phyloP scores from a whole-genome alignment of 192 early-diverging fungal genomes.

The Spizellomyces sp. region DNA sequence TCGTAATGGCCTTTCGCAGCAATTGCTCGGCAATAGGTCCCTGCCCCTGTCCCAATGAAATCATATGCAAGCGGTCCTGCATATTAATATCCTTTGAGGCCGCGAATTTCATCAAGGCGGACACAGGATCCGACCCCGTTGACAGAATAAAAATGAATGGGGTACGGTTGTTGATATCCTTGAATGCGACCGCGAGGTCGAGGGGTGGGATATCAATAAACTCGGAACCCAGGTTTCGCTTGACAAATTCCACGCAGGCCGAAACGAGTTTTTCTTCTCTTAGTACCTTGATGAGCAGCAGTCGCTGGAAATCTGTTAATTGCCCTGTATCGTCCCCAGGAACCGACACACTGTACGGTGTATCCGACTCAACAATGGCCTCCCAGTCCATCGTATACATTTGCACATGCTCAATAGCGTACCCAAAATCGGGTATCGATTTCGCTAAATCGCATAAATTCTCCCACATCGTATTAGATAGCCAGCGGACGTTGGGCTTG shows the following conservation, averaged over 20 bases:
- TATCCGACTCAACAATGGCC: slow-evolving; percentile 47
- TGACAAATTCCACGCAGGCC: slow-evolving; percentile 55
- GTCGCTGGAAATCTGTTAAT: slow-evolving; percentile 52
- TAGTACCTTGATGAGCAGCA: slow-evolving; percentile 59
- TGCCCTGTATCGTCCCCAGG: slow-evolving; percentile 40
- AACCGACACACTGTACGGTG: slow-evolving; percentile 36
- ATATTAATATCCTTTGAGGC: slow-evolving; percentile 56
- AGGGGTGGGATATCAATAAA: slow-evolving; percentile 62
- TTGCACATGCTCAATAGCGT: slow-evolving; percentile 49
- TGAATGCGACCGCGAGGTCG: slow-evolving; percentile 57
- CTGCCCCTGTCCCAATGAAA: slow-evolving; percentile 65
- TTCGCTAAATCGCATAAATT: slow-evolving; percentile 53
- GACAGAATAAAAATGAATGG: slow-evolving; percentile 69
- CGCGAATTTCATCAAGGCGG: slow-evolving; percentile 57
- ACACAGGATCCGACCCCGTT: slow-evolving; percentile 63
- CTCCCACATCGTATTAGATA: slow-evolving; percentile 55
- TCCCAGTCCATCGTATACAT: slow-evolving; percentile 55
- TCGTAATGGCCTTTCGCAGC: slow-evolving; percentile 41
- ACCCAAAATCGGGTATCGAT: slow-evolving; percentile 42
- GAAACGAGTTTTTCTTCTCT: slow-evolving; percentile 61
- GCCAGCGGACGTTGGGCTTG: slow-evolving; percentile 45
- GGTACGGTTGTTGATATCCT: slow-evolving; percentile 50
- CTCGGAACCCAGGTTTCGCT: slow-evolving; percentile 54
- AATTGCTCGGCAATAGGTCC: slow-evolving; percentile 66
- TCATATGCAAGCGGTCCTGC: slow-evolving; percentile 63